phyloP scores from a whole-genome alignment of 148 eudicot species.

The Rhododendron griersonianum region DNA sequence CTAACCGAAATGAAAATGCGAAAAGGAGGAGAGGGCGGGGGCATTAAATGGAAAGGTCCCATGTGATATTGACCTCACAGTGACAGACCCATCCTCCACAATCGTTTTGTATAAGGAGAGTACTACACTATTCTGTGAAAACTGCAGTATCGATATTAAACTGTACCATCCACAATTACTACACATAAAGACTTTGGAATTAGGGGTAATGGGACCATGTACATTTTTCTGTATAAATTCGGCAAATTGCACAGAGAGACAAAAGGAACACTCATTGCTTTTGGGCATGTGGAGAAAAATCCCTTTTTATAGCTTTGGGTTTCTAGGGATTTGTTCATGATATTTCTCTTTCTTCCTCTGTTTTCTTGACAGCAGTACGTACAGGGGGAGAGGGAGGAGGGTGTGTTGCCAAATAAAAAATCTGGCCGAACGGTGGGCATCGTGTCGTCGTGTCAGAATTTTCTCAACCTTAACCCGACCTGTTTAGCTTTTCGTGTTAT shows the following conservation, averaged over 20 bases:
- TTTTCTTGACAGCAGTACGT: not conserved
- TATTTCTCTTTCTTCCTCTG: conserved; percentile 27
- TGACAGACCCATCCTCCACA: not conserved
- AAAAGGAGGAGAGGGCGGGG: not conserved
- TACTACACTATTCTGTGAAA: not conserved
- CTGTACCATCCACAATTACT: not conserved
- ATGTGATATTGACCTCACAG: conserved; percentile 19
- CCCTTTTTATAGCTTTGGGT: conserved; percentile 16
- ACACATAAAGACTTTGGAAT: not conserved
- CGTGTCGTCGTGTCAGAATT: no score
- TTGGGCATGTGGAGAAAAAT: conserved; percentile 1
- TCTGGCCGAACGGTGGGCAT: no score
- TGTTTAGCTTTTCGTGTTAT: no score
- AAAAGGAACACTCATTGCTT: conserved; percentile 12
- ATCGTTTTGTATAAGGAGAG: not conserved
- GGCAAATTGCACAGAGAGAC: conserved; percentile 18
- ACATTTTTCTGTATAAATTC: not conserved
- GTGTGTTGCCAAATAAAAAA: not conserved
- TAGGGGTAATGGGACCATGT: not conserved
- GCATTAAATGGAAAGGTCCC: conserved; percentile 9
- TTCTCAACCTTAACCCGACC: no score
- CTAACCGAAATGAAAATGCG: not conserved
- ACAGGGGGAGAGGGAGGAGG: not conserved
- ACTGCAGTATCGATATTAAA: not conserved
- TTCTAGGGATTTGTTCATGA: conserved; percentile 31